Evolutionary conservation across 2,329 filamentous ascomycete genomes (phyloP).

Genomic region (Apiospora phragmitis): DNA sequence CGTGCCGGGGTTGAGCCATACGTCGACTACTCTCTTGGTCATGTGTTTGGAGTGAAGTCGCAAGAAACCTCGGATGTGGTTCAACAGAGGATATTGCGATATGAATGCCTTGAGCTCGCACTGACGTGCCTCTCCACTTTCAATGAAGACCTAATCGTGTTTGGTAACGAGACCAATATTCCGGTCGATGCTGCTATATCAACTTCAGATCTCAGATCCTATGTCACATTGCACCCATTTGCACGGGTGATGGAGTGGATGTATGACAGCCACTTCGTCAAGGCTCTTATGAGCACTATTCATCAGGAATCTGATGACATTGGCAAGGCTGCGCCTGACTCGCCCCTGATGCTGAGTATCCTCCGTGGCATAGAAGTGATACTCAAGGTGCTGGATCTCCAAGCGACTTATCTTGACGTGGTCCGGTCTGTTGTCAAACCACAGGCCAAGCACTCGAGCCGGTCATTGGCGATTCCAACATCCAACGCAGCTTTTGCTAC

Average conservation of each 20-base stretch:
- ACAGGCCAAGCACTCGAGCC: conserved; percentile 48
- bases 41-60: conserved; percentile 69
- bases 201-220: conserved; percentile 73
- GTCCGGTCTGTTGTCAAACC: conserved; percentile 76
- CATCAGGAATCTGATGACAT: conserved; percentile 76
- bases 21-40: conserved; percentile 84
- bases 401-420: conserved; percentile 88
- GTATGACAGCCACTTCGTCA: conserved; percentile 88
- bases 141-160: conserved; percentile 88
- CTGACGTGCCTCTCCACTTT: conserved; percentile 78
- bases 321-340: conserved; percentile 71
- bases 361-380: conserved; percentile 82
- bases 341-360: conserved; percentile 78
- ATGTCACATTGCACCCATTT: conserved; percentile 89
- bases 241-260: conserved; percentile 97
- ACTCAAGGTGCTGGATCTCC: conserved; percentile 78
- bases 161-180: conserved; percentile 77
- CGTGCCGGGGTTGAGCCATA: conserved; percentile 89
- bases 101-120: conserved; percentile 83
- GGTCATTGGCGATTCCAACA: conserved; percentile 29
- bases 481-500: conserved; percentile 77
- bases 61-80: conserved; percentile 65
- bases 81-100: conserved; percentile 72
- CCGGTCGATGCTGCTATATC: conserved; percentile 74
- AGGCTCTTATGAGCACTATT: conserved; percentile 73